Evolutionary conservation across 768 basidiomycete species (phyloP).

Genomic region (Gymnopilus junonius): DNA sequence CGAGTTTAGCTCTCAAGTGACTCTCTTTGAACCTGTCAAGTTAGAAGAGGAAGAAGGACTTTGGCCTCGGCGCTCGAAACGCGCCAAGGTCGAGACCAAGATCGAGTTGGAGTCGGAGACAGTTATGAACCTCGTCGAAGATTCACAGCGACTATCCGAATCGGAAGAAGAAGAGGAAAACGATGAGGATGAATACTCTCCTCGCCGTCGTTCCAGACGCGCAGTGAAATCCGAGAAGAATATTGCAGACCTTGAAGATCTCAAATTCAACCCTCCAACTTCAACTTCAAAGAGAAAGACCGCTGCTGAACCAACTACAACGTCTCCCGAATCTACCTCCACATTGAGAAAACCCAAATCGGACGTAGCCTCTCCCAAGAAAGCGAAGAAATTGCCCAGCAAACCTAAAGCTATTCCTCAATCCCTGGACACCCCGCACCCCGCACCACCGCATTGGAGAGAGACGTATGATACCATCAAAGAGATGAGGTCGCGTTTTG

Average conservation of each 20-base stretch:
- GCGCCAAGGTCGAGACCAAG: conserved; percentile 3
- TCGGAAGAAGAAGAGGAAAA: neutral
- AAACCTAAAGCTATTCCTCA: conserved; percentile 63
- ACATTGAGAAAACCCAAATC: conserved; percentile 29
- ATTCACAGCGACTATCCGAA: neutral
- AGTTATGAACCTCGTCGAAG: neutral
- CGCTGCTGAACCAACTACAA: neutral
- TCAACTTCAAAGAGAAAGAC: conserved; percentile 10
- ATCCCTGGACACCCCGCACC: conserved; percentile 62
- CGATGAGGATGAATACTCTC: neutral
- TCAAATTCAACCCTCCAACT: conserved; percentile 10
- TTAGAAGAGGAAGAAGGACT: neutral
- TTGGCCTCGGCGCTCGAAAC: conserved; percentile 25
- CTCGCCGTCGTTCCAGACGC: conserved; percentile 17
- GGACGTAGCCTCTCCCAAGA: neutral
- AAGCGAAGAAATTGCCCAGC: conserved; percentile 37
- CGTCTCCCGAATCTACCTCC: conserved; percentile 31
- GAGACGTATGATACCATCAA: conserved; percentile 75
- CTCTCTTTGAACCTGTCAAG: conserved; percentile 12
- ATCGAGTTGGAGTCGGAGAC: neutral
- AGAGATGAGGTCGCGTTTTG: conserved; percentile 70
- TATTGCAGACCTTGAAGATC: conserved; percentile 24
- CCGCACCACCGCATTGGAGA: conserved; percentile 67
- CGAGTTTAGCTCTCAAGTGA: conserved; percentile 15
- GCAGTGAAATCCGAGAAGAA: conserved; percentile 11